Evolutionary conservation across 2,329 filamentous ascomycete species (phyloP), one percentile per base, ranked within the genome.

Genomic region (Colletotrichum scovillei): DNA sequence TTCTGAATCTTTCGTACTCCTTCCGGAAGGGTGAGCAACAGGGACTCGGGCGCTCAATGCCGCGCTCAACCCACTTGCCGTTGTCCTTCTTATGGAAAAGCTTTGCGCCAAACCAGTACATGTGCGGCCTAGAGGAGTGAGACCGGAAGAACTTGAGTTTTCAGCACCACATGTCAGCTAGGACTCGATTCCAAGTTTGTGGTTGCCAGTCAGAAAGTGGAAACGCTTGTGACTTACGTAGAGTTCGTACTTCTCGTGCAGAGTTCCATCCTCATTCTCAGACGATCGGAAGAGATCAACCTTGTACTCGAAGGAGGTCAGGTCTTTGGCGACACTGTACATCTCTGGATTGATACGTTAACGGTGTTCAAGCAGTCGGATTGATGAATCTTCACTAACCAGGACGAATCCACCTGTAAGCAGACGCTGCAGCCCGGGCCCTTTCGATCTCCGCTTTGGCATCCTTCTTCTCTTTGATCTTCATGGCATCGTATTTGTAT

Each of bases 301-400:
- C 67, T 91, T 86, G 81, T 94, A 95, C 4, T 84, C 80, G 79
- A 94, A 94, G 60, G 87, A 88, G 0, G 87, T 88, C 3, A 77
- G 68, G 79, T 97, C 94, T 22, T 81, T 82, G 81, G 93, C 95
- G 73, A 93, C 81, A 73, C 90, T 91, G 78, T 91, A 90, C n/a
- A 90, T 83, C 42, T 86, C 91, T 92, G 70, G 4, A 38, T 14
- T 53, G 67, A 38, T n/a, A 28, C 16, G 52, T 49, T 0, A 53
- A 28, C 57, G 3, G 12, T 30, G 8, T 6, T 28, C 24, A 58
- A 19, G 24, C 16, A 67, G 75, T 66, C 9, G 53, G 3, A 63
- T 14, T 35, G 4, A 53, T 1, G 22, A 30, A n/a, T 3, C 19
- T n/a, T 1, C 24, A 83, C 85, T 76, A 80, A 90, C 89, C 85